Evolutionary conservation across 257 asterid genomes (phyloP), one percentile per base, ranked within the genome.

Genomic region (Solanum raphanifolium): DNA sequence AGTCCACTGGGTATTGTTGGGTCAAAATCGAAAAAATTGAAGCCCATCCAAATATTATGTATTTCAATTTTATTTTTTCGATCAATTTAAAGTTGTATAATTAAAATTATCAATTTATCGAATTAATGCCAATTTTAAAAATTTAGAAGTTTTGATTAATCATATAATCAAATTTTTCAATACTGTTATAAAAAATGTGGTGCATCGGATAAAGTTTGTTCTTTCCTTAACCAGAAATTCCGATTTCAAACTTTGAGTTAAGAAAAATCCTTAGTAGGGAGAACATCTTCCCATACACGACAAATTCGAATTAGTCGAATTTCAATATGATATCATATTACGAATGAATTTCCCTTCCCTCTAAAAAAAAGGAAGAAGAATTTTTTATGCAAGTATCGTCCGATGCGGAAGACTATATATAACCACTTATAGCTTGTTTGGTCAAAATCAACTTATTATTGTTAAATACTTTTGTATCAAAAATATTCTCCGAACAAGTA

Each of bases 161-260:
- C 15, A 6, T 62, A 9, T 23, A 62, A 23, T 9, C 0, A 1
- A 62, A 0, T 0, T 62, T 23, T 62, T 62, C 1, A 23, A 62
- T 62, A 62, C 3, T 62, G 1, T 4, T 23, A 23, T 23, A 4
- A 10, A 62, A 5, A 3, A 58, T 23, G 13, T 23, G 31, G 16
- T n/a, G 4, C 6, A 62, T 5, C 3, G 0, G 6, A 65, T 65
- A 10, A 4, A 21, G 1, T n/a, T 43, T n/a, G 31, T 25, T n/a
- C 4, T 1, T 11, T 25, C 7, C 1, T n/a, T n/a, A n/a, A 65
- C 0, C 7, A n/a, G 7, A 11, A 11, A 0, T 5, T 65, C 0
- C 0, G 2, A 11, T 65, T 65, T 65, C 16, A 7, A 65, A 6
- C 16, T 6, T 11, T 2, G 72, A 65, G 71, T 9, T n/a, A 11